Evolutionary conservation across 257 asterid species (phyloP).

Genomic region (Linderniella brevidens): DNA sequence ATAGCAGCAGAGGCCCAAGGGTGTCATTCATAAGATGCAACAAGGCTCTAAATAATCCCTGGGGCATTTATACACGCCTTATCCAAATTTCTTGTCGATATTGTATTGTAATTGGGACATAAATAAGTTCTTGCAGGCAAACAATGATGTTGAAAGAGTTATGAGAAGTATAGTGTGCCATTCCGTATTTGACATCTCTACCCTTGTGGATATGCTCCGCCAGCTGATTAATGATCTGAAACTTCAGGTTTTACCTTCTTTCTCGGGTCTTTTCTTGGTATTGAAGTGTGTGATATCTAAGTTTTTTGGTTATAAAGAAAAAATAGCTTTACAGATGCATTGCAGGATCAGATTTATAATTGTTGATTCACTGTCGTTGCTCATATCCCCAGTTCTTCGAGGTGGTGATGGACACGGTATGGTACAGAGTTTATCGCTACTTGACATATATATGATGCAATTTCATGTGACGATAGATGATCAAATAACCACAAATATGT

Average conservation of each 20-base stretch:
- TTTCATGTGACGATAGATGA: slow-evolving; percentile 1
- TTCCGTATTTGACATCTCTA: slow-evolving; percentile 58
- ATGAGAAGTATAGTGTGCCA: slow-evolving; percentile 47
- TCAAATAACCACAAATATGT: no score
- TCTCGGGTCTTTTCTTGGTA: not conserved
- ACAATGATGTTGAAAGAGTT: slow-evolving; percentile 21
- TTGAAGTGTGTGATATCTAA: not conserved
- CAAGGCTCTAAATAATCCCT: no score
- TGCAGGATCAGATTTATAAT: slow-evolving; percentile 42
- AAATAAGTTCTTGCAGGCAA: slow-evolving; percentile 20
- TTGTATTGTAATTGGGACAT: slow-evolving; percentile 1
- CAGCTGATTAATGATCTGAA: slow-evolving; percentile 29
- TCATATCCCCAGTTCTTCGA: slow-evolving; percentile 71
- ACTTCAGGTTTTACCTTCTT: slow-evolving; percentile 34
- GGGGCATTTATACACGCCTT: not conserved
- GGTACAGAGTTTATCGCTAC: not conserved
- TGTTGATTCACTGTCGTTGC: slow-evolving; percentile 78
- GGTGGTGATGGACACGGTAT: slow-evolving; percentile 63
- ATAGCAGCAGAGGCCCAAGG: no score
- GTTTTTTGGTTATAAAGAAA: slow-evolving; percentile 7
- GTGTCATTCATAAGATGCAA: no score
- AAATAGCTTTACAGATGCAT: slow-evolving; percentile 21
- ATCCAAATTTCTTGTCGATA: slow-evolving; percentile 2
- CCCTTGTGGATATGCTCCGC: slow-evolving; percentile 58
- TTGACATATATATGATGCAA: not conserved